Evolutionary conservation across 2,329 filamentous ascomycete species (phyloP), one percentile per base, ranked within the genome.

Genomic region (Emmonsia crescens): DNA sequence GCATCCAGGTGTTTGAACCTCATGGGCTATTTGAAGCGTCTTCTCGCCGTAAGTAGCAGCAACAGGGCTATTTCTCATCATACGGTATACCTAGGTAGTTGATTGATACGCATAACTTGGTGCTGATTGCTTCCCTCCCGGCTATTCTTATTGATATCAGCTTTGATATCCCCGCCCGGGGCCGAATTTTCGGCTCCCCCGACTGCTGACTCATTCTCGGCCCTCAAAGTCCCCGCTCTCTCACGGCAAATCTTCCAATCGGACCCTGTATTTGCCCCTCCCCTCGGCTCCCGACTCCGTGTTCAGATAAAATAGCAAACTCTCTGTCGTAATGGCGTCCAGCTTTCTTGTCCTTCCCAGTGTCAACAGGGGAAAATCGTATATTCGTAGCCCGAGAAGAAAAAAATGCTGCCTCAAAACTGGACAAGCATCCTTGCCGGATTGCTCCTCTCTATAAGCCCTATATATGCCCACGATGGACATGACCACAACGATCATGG

Each of bases 401-500:
- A 40, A 29, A 60, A 57, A 33, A 57, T 60, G 48, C 31, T 36
- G 16, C n/a, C 31, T 38, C 46, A 16, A 44, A 49, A 31, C 31
- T 60, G 38, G 48, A 48, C 42, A 19, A 54, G 46, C 44, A 52
- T 70, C 27, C 60, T 73, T 42, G 66, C 68, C 51, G 67, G 64
- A 57, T 62, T 73, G 60, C 68, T 75, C 64, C 72, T 73, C n/a
- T 66, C 73, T 59, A 67, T 70, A 60, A 65, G 70, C n/a, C 68
- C 69, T 1, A 72, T 68, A 21, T 61, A 70, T 27, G 67, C 74
- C 9, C 72, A 73, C 60, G 71, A 74, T 21, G 76, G 73, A 63
- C 44, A 48, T 12, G 73, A 78, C 64, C 74, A 77, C 57, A 73
- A 76, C 60, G 71, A 77, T 44, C 68, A 71, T 21, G 73, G 78